These are phyloP conservation scores for Butyriboletus loyo DNA, from an alignment of 768 basidiomycete genomes.

Conservation along the genomic window DNA sequence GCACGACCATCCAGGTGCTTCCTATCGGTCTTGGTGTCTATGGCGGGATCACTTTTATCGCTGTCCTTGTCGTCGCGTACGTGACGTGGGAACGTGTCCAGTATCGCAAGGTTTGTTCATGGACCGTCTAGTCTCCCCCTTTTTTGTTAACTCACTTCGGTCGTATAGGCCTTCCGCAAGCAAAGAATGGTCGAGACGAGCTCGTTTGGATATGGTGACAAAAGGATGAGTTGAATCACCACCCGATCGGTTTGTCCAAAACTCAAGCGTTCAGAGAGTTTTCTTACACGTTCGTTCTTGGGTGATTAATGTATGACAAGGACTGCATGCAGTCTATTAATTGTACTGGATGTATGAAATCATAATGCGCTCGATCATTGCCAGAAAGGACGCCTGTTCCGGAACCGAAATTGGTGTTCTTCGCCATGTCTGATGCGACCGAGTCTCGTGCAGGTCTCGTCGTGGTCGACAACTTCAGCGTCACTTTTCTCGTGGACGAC, in stretches of 20 bases:
- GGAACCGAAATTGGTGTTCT: too few relatives aligned
- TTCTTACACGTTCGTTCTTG: constrained; percentile 3
- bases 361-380: neutral
- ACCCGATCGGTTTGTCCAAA: neutral
- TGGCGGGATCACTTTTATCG: constrained; percentile 82
- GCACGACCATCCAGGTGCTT: constrained; percentile 68
- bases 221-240: constrained; percentile 17
- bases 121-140: too few relatives aligned
- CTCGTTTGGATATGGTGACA: constrained; percentile 54
- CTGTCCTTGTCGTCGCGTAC: constrained; percentile 74
- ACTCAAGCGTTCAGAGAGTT: neutral
- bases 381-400: neutral
- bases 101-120: constrained; percentile 67
- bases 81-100: constrained; percentile 87
- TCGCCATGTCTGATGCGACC: constrained; percentile 9
- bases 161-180: constrained; percentile 64
- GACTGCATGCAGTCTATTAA: neutral
- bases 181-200: constrained; percentile 68
- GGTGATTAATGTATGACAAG: neutral
- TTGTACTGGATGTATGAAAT: neutral
- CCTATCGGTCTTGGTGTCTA: constrained; percentile 84
- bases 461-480: constrained; percentile 37
- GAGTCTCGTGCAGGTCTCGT: constrained; percentile 20
- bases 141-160: neutral
- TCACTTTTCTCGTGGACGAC: constrained; percentile 77